Base-by-base conservation (phyloP, 2,329 filamentous ascomycete genomes). In the Pseudovirgaria hyperparasitica region DNA sequence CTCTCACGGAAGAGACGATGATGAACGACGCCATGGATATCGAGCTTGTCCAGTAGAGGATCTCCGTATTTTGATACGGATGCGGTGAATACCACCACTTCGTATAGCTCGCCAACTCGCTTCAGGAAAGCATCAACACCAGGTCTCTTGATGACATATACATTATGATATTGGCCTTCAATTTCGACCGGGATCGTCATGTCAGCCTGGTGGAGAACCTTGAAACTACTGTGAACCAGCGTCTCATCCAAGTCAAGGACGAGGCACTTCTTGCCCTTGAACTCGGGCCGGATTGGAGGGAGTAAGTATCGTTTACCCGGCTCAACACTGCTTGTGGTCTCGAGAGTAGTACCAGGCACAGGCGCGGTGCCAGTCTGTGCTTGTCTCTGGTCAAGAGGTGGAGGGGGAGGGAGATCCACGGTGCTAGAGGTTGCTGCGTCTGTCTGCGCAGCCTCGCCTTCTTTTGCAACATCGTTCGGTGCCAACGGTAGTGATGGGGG, bases 41-140 rank as follows among this genome's bases (percentile, higher is more conserved):
- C 90, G 28, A 98, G 68, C 58, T 96, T 87, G 52, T 98, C 90
- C 31, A 98, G 64, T 22, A 98, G 67, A 29, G 90, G 90, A 60
- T 98, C 90, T 40, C 90, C 90, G 49, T 98, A 98, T 82, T 98
- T 98, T 21, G 90, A 94, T 27, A 98, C 90, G 6, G 90, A 98
- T 28, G 90, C 90, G 21, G 90, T 98, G 52, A 98, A 98, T 23
- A 98, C 87, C 15, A 98, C 90, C 25, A 98, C 87, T 60, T 98
- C 90, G 47, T 96, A 98, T 26, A 98, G 67, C 58, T 98, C 90
- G 26, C 90, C 90, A 19, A 98, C 86, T 33, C 90, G 70, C 65
- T 96, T 96, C 84, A 98, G 94, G 57, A 98, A 98, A 38, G 92
- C 78, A 50, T 98, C 90, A 12, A 98, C 90, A 28, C 90, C 90